These are phyloP conservation scores for Talaromyces sp. DNA, from an alignment of 2,329 filamentous ascomycete species.

Conservation along the genomic window DNA sequence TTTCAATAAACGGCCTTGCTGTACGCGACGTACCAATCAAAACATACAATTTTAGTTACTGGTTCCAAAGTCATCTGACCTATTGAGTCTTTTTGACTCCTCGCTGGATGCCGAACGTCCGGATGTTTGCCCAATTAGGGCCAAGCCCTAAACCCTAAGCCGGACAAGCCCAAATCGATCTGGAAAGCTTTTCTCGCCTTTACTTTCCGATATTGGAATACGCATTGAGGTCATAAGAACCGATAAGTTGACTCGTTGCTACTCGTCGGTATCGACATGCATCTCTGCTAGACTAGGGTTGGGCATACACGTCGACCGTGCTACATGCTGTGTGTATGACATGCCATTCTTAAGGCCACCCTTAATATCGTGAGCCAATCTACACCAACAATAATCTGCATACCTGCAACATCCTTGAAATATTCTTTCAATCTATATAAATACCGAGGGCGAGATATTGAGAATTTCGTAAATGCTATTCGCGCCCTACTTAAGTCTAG, in stretches of 20 bases:
- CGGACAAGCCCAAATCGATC: neutral
- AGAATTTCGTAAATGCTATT: neutral
- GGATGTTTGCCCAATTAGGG: neutral
- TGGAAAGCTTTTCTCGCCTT: neutral
- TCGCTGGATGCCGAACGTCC: neutral
- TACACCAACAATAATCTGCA: neutral
- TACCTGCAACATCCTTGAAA: neutral
- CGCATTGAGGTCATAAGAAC: too few species aligned
- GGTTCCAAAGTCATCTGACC: neutral
- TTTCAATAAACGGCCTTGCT: neutral
- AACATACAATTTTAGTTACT: neutral
- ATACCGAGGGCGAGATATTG: neutral
- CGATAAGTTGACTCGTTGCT: neutral
- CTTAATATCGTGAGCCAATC: neutral
- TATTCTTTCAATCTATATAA: neutral
- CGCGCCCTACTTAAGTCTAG: neutral
- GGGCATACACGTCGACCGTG: neutral
- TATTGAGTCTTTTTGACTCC: neutral
- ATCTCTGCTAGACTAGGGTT: neutral
- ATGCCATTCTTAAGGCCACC: too few species aligned
- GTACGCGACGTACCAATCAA: neutral
- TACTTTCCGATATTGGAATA: too few species aligned
- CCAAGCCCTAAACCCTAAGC: neutral
- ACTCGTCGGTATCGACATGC: neutral
- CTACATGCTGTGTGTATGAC: too few species aligned